Evolutionary conservation across 352 stramenopile species (phyloP).

Genomic region (Globisporangium abappressorium): DNA sequence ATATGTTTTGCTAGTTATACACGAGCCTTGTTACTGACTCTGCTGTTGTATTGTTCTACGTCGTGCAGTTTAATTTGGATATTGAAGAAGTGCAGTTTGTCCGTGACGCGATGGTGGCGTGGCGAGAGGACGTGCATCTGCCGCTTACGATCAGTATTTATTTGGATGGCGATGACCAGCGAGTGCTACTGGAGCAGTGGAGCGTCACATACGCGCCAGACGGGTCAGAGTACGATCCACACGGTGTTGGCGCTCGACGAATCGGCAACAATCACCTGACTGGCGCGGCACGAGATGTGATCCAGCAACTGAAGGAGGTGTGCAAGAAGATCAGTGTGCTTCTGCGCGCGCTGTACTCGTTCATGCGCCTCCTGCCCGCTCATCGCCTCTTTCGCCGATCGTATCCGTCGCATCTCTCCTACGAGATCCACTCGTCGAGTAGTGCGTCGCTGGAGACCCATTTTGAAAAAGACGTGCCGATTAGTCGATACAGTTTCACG

Average conservation of each 20-base stretch:
- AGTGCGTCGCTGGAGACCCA: slow-evolving; percentile 17
- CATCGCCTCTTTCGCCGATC: slow-evolving; percentile 66
- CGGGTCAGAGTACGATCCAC: slow-evolving; percentile 26
- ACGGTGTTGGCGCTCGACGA: neutral
- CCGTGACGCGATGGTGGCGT: slow-evolving; percentile 60
- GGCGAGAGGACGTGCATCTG: slow-evolving; percentile 68
- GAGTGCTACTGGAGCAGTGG: slow-evolving; percentile 77
- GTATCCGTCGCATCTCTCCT: slow-evolving; percentile 63
- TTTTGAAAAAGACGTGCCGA: slow-evolving; percentile 43
- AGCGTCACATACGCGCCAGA: slow-evolving; percentile 52
- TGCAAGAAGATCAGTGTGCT: slow-evolving; percentile 77
- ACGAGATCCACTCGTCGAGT: slow-evolving; percentile 45
- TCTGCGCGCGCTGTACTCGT: slow-evolving; percentile 67
- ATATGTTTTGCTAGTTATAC: neutral
- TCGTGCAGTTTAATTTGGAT: slow-evolving; percentile 70
- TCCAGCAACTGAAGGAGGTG: slow-evolving; percentile 78
- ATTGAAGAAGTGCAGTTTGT: slow-evolving; percentile 76
- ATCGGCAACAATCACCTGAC: slow-evolving; percentile 17
- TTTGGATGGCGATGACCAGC: slow-evolving; percentile 44
- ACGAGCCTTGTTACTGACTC: neutral
- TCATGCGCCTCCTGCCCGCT: slow-evolving; percentile 71
- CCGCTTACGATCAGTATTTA: slow-evolving; percentile 72
- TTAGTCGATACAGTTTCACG: slow-evolving; percentile 68
- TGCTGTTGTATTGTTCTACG: neutral
- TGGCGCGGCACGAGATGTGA: slow-evolving; percentile 55